Percentiles rank a stretch among this genome's conserved stretches.
Conservation (phyloP, 768 basidiomycete species). For the Phanerochaete sordida region DNA sequence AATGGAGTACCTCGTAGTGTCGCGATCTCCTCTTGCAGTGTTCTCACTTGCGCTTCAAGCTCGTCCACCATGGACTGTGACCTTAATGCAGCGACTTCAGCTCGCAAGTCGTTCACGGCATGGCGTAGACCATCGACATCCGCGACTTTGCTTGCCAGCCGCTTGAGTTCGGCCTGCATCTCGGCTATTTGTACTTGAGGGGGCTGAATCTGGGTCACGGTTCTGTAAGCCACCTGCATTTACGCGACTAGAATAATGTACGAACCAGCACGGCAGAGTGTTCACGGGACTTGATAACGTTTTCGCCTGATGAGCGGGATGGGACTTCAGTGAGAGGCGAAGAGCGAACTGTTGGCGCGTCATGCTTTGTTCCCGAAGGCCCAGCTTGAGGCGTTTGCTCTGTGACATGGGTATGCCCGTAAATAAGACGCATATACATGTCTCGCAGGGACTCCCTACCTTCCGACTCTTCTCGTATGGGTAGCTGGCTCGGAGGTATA, state of each 20-base stretch:
- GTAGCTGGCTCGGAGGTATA: slow-evolving; percentile 48
- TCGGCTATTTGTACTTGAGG: slow-evolving; percentile 47
- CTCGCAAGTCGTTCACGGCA: slow-evolving; percentile 34
- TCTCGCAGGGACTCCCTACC: slow-evolving; percentile 8
- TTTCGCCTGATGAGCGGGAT: background rate
- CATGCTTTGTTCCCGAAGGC: slow-evolving; percentile 22
- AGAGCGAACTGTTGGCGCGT: slow-evolving; percentile 1
- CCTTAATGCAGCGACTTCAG: slow-evolving; percentile 32
- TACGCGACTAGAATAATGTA: background rate
- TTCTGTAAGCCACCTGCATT: background rate
- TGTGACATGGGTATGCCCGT: background rate
- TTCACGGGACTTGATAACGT: background rate
- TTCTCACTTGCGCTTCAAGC: slow-evolving; percentile 11
- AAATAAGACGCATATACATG: background rate
- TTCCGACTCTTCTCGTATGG: slow-evolving; percentile 47
- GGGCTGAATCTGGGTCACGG: slow-evolving; percentile 28
- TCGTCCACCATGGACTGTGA: slow-evolving; percentile 12
- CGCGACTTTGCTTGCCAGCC: slow-evolving; percentile 32
- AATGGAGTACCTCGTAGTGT: background rate
- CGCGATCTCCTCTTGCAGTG: background rate
- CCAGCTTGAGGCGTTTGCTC: slow-evolving; percentile 20
- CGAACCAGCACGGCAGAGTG: background rate
- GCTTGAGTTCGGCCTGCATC: slow-evolving; percentile 44
- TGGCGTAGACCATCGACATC: slow-evolving; percentile 33
- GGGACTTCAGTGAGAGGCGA: background rate